phyloP scores from a whole-genome alignment of 352 stramenopile genomes.

The Phytophthora idaei region DNA sequence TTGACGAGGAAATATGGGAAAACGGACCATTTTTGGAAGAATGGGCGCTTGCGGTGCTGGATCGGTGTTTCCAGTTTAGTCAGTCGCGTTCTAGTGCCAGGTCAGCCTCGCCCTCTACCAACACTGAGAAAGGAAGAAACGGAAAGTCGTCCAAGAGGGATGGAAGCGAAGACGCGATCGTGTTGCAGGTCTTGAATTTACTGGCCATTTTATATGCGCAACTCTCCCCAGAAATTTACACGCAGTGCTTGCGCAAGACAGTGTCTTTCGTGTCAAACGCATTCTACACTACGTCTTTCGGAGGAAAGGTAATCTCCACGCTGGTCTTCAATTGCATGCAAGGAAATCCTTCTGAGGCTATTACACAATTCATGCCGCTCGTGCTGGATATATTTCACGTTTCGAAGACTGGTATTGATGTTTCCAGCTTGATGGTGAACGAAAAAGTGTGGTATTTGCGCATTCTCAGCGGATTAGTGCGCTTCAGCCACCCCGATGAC shows the following conservation, averaged over 20 bases:
- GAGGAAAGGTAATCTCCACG: slow-evolving; percentile 60
- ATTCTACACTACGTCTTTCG: slow-evolving; percentile 69
- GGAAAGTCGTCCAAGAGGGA: slow-evolving; percentile 25
- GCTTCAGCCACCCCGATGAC: slow-evolving; percentile 40
- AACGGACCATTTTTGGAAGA: slow-evolving; percentile 64
- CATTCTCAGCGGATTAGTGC: slow-evolving; percentile 60
- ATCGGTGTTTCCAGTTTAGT: slow-evolving; percentile 73
- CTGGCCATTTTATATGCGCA: slow-evolving; percentile 65
- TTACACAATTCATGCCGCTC: slow-evolving; percentile 48
- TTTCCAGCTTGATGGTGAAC: slow-evolving; percentile 50
- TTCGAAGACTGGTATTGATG: slow-evolving; percentile 41
- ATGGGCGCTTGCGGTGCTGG: slow-evolving; percentile 65
- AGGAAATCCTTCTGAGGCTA: slow-evolving; percentile 44
- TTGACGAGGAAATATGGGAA: slow-evolving; percentile 66
- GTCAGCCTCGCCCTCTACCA: slow-evolving; percentile 31
- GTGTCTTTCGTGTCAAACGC: slow-evolving; percentile 55
- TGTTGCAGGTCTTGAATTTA: slow-evolving; percentile 67
- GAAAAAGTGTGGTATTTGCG: slow-evolving; percentile 73
- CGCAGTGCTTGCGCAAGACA: slow-evolving; percentile 57
- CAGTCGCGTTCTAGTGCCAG: slow-evolving; percentile 52
- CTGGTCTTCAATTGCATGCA: slow-evolving; percentile 61
- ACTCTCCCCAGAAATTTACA: slow-evolving; percentile 69
- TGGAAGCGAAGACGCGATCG: slow-evolving; percentile 51
- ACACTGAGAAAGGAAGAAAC: slow-evolving; percentile 20
- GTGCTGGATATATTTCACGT: slow-evolving; percentile 56